A percentile compares a stretch with the other conserved stretches of the same genome.
Evolutionary conservation across 116 monocot species (phyloP).

Genomic region (Zostera marina): DNA sequence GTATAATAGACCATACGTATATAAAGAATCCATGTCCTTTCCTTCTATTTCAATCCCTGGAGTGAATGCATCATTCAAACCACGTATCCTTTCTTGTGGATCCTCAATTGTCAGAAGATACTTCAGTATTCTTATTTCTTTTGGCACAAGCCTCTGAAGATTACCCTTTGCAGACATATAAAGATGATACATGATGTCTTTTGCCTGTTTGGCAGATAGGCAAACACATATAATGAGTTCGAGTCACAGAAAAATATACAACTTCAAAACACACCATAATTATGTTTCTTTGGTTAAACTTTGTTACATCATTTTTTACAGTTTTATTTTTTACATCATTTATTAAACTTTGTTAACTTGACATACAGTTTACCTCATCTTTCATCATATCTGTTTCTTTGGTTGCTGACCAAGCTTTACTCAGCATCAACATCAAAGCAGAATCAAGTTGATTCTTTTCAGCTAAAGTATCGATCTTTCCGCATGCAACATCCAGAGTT

Average conservation of each 20-base stretch:
- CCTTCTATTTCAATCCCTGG: slow-evolving; percentile 72
- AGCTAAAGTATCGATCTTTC: slow-evolving; percentile 81
- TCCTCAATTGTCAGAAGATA: slow-evolving; percentile 70
- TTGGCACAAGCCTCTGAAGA: slow-evolving; percentile 81
- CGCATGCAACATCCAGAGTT: slow-evolving; percentile 56
- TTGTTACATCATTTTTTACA: neutral
- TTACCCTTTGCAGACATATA: slow-evolving; percentile 76
- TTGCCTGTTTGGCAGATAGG: slow-evolving; percentile 37
- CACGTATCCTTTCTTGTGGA: slow-evolving; percentile 39
- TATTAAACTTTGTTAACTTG: neutral
- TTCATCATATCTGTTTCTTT: slow-evolving; percentile 86
- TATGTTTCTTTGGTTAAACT: neutral
- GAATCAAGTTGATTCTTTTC: slow-evolving; percentile 88
- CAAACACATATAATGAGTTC: neutral
- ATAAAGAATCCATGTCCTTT: slow-evolving; percentile 64
- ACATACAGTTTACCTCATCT: slow-evolving; percentile 49
- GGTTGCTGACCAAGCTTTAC: slow-evolving; percentile 88
- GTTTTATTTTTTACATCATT: no score
- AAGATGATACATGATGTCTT: slow-evolving; percentile 76
- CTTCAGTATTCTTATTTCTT: slow-evolving; percentile 87
- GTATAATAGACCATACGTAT: slow-evolving; percentile 35
- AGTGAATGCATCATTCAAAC: slow-evolving; percentile 78
- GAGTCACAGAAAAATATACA: neutral
- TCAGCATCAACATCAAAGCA: slow-evolving; percentile 76
- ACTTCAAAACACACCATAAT: neutral